Evolutionary conservation across 331 rosid genomes (phyloP).

Genomic region (Malus hybrid): DNA sequence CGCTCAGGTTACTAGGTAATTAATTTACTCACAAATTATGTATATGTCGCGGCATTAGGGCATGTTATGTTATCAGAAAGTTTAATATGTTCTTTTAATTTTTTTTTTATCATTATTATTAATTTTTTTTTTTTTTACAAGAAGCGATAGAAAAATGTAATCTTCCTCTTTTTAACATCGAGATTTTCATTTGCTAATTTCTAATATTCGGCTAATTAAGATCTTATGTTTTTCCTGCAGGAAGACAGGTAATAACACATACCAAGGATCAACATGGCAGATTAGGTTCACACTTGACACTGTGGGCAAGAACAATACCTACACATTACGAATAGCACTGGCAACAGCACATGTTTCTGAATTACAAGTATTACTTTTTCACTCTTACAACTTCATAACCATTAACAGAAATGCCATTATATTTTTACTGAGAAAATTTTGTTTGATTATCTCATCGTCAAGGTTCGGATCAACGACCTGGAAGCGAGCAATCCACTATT

Average conservation of each 20-base stretch:
- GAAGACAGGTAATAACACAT: constrained; percentile 21
- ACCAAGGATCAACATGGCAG: constrained; percentile 45
- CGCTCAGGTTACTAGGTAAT: constrained; percentile 41
- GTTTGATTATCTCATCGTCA: neutral
- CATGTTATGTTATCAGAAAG: neutral
- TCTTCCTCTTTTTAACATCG: neutral
- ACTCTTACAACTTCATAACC: neutral
- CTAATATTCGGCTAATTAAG: neutral
- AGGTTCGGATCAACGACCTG: constrained; percentile 34
- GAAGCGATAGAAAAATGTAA: too few relatives aligned
- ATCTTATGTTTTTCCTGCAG: neutral
- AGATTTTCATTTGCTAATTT: neutral
- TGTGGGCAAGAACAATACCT: constrained; percentile 13
- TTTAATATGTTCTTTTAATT: too few relatives aligned
- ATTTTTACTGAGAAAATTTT: neutral
- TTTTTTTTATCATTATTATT: too few relatives aligned
- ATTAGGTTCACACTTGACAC: constrained; percentile 24
- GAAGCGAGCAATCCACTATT: constrained; percentile 17
- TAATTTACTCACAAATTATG: neutral
- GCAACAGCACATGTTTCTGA: constrained; percentile 35
- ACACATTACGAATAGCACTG: constrained; percentile 36
- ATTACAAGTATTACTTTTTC: constrained; percentile 23
- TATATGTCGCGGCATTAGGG: neutral
- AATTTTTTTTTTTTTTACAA: too few relatives aligned
- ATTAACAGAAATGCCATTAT: neutral